Evolutionary conservation across 306 rosid species (phyloP), one percentile per base, ranked within the genome.

Genomic region (Vicia villosa): DNA sequence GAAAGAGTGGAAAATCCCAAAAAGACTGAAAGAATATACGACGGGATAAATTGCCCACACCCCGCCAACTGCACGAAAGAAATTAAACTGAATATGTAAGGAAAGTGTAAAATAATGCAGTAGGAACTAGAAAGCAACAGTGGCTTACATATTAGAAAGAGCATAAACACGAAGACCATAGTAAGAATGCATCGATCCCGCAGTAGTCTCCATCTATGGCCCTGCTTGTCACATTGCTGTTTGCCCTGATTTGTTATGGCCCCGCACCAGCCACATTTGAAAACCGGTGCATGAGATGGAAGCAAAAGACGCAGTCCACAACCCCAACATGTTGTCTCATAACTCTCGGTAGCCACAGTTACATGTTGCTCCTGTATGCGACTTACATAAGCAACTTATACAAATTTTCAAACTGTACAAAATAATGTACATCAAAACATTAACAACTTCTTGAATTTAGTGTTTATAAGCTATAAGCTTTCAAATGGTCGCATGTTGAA

Each of bases 261-360:
- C 77, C 98, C 98, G 75, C 98, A 94, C 97, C 98, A 94, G 75
- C 96, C 97, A 80, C 98, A 94, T 80, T 94, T 94, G 89, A 84
- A 90, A 67, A 80, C 72, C 34, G 90, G 63, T 32, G 91, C 69
- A 67, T 51, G 45, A 21, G 89, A 77, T 51, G 94, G 90, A 74
- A 85, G 83, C 74, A 87, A 82, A 72, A 85, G 90, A 62, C 66
- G 86, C 77, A 88, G 74, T 72, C 98, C 98, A 77, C 98, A 94
- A 52, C 96, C 98, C 98, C 98, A 94, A 77, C 98, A 94, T 3
- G 80, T 85, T 8, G 81, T 85, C 73, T 90, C 91, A 12, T 40
- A 36, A 63, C 83, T 83, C 60, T 84, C 89, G 3, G 62, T 57
- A 76, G 75, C 68, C 51, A 52, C 66, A 40, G 90, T 68, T 74